Evolutionary conservation across 345 rosid species (phyloP).

Genomic region (Combretum micranthum): DNA sequence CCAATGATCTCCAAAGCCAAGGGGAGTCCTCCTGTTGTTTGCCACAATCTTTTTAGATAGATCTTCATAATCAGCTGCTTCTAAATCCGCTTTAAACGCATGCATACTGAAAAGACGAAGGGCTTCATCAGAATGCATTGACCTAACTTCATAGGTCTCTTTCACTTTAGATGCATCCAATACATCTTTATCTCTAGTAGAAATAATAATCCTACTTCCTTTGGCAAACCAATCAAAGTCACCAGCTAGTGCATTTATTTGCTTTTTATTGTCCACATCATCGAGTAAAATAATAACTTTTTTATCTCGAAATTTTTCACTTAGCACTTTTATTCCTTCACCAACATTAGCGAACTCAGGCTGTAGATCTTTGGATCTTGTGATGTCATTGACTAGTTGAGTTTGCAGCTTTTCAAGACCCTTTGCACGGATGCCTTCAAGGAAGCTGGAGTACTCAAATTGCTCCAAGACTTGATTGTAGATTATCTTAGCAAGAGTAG

Average conservation of each 20-base stretch:
- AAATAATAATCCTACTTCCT: neutral
- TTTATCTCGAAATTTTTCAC: neutral
- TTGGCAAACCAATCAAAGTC: neutral
- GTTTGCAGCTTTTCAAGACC: neutral
- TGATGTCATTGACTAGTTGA: neutral
- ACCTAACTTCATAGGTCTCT: neutral
- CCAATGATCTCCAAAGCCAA: slow-evolving; percentile 1
- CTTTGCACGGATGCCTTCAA: neutral
- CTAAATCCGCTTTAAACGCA: neutral
- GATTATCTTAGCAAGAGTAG: slow-evolving; percentile 2
- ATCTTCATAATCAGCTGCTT: neutral
- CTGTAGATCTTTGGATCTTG: neutral
- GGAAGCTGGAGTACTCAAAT: slow-evolving; percentile 1
- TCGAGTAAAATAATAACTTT: slow-evolving; percentile 1
- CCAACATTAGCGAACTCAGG: neutral
- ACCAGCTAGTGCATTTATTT: slow-evolving; percentile 4
- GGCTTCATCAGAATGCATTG: neutral
- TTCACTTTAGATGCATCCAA: neutral
- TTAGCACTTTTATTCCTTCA: neutral
- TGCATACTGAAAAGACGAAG: neutral
- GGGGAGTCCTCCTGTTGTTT: neutral
- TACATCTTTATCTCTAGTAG: neutral
- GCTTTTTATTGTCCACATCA: neutral
- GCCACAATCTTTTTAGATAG: neutral
- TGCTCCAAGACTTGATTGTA: slow-evolving; percentile 1